Base-by-base conservation (phyloP, 106 monocot genomes). In the Dioscorea dumetorum region DNA sequence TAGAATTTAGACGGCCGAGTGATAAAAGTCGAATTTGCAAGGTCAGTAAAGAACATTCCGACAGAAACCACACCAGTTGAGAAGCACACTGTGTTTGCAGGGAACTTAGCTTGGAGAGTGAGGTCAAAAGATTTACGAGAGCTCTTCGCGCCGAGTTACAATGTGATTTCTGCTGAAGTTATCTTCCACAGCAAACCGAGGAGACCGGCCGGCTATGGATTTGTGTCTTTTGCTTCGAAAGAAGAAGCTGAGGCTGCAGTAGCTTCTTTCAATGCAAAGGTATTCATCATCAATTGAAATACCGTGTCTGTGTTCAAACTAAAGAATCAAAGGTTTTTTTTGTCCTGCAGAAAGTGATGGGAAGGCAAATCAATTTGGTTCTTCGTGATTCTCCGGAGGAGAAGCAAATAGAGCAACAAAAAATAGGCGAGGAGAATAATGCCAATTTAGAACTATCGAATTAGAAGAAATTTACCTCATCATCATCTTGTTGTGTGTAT, bases 131-230 rank as follows among this genome's bases (percentile, higher is more conserved):
- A 90, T 79, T 76, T 94, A 12, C 76, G 80, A 24, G 94, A 90
- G 33, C 61, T 94, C 13, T 90, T 94, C 60, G 35, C 34, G 22
- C 41, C 61, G 12, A 72, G 64, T 33, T 72, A 73, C 32, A 82
- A 79, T 49, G 70, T 94, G 48, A 50, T 90, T 58, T 86, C 93
- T 51, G 83, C 77, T 76, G 80, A 90, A 49, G 73, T 94, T 35
- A 74, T 94, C 49, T 94, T 80, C 70, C 81, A 90, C 35, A 84
- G 68, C 72, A 84, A 84, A 63, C 85, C 85, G 17, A 88, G 94
- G 68, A 79, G 84, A 82, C 75, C 90, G 33, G 82, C 90, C 34
- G 94, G 94, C 17, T 94, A 87, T 71, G 94, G 90, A 24, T 94
- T 94, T 72, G 75, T 82, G 35, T 76, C 94, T 22, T 94, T 84